Base-by-base conservation (phyloP, 805 yeast genomes). In the Starmerella khaoyaiensis region DNA sequence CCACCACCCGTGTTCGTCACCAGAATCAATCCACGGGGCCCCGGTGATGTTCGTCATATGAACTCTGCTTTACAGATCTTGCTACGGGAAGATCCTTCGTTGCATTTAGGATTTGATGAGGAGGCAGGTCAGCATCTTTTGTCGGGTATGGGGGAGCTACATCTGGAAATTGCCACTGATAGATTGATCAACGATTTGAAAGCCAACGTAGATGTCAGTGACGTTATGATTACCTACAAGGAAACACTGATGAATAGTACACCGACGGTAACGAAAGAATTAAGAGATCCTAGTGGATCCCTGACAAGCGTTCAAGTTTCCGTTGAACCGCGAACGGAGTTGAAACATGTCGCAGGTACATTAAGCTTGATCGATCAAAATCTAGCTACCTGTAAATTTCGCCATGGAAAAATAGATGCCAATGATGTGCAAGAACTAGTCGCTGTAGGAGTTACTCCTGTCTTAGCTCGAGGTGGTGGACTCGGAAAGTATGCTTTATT, bases 61-160 rank as follows among this genome's bases (percentile, higher is more conserved):
- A 79, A 80, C 31, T 68, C 71, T 5, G 77, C 93, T 3, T 63
- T 90, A 31, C 62, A 64, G 8, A 61, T 71, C 1, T 58, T 90
- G 28, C 57, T 80, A n/a, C 67, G 79, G 36, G 97, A 90, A 53
- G 98, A 90, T 52, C 98, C 98, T 3, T 80, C 94, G 34, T 64
- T 90, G 43, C 70, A 72, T 21, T 68, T 82, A 6, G 59, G 71
- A 3, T 68, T 65, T 34, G 67, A 90, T 55, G 86, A 82, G 41
- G 97, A 87, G 48, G 65, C 82, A 39, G 94, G 90, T 5, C 96
- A 90, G 60, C 76, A 86, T 2, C 69, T 86, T 20, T 59, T 90
- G 21, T 76, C 94, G 15, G 98, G 98, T 22, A 87, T 87, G 97
- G 98, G 98, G 28, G 97, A 90, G 53, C 65, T 90, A 33, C 98